These are phyloP conservation scores for Phytophthora vignae DNA, from an alignment of 352 stramenopile genomes.

Conservation along the genomic window DNA sequence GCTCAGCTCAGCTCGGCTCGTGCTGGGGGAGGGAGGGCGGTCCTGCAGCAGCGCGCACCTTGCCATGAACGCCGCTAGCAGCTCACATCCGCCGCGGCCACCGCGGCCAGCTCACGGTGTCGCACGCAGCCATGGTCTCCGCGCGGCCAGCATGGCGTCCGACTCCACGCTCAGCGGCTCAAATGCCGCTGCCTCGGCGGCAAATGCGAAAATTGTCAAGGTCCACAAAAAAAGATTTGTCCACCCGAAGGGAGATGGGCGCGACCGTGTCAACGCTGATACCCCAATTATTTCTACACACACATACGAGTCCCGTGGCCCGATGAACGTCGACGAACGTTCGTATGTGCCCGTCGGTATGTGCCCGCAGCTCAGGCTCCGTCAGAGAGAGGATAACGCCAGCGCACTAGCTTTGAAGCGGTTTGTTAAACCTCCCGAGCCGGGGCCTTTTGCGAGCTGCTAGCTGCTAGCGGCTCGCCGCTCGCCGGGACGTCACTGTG, in stretches of 20 bases:
- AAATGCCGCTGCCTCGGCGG: neutral
- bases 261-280: conserved; percentile 8
- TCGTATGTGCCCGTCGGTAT: no score
- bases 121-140: conserved; percentile 29
- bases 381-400: no score
- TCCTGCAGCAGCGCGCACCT: no score
- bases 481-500: neutral
- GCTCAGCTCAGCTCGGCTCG: no score
- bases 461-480: no score
- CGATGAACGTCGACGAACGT: conserved; percentile 41
- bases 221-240: conserved; percentile 34
- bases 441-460: neutral
- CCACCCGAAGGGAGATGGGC: conserved; percentile 12
- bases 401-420: neutral
- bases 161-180: neutral
- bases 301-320: conserved; percentile 15
- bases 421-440: neutral
- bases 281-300: conserved; percentile 30
- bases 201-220: conserved; percentile 21
- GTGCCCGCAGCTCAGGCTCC: no score
- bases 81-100: no score
- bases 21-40: no score
- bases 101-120: conserved; percentile 18
- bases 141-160: conserved; percentile 12
- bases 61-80: no score